Conservation (phyloP, 495 filamentous ascomycete species). For the Penicillium parvum region DNA sequence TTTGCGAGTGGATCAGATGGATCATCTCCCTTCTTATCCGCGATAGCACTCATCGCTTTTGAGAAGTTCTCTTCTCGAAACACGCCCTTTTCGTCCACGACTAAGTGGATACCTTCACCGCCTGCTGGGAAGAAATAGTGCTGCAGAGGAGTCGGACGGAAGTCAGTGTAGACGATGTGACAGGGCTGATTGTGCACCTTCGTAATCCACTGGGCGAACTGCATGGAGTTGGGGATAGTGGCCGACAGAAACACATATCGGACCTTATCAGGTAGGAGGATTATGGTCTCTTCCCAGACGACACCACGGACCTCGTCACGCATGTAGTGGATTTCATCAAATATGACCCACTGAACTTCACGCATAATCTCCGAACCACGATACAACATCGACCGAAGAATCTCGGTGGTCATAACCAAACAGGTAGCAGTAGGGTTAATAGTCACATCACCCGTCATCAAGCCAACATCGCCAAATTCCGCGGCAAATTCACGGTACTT, state of each 20-base stretch:
- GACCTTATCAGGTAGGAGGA: slow-evolving; percentile 94
- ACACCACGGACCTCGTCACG: slow-evolving; percentile 77
- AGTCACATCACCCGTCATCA: slow-evolving; percentile 99
- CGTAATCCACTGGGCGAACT: slow-evolving; percentile 97
- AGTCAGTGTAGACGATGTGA: slow-evolving; percentile 98
- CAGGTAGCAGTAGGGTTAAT: slow-evolving; percentile 98
- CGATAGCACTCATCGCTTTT: slow-evolving; percentile 83
- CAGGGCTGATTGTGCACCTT: slow-evolving; percentile 96
- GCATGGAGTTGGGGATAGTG: slow-evolving; percentile 99
- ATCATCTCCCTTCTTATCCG: slow-evolving; percentile 84
- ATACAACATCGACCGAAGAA: slow-evolving; percentile 97
- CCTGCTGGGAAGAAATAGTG: slow-evolving; percentile 97
- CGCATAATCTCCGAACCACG: slow-evolving; percentile 98
- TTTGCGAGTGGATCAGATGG: slow-evolving; percentile 72
- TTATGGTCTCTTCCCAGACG: slow-evolving; percentile 99
- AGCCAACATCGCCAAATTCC: slow-evolving; percentile 92
- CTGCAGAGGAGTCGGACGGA: slow-evolving; percentile 90
- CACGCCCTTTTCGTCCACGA: slow-evolving; percentile 92
- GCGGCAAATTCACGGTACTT: slow-evolving; percentile 95
- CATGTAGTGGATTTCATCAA: slow-evolving; percentile 99
- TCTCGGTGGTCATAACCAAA: slow-evolving; percentile 99
- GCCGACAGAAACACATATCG: slow-evolving; percentile 97
- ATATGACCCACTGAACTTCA: slow-evolving; percentile 95
- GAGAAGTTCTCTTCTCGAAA: slow-evolving; percentile 98
- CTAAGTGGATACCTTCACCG: slow-evolving; percentile 85